phyloP scores from a whole-genome alignment of 495 filamentous ascomycete species.

The Ramalina peruviana region DNA sequence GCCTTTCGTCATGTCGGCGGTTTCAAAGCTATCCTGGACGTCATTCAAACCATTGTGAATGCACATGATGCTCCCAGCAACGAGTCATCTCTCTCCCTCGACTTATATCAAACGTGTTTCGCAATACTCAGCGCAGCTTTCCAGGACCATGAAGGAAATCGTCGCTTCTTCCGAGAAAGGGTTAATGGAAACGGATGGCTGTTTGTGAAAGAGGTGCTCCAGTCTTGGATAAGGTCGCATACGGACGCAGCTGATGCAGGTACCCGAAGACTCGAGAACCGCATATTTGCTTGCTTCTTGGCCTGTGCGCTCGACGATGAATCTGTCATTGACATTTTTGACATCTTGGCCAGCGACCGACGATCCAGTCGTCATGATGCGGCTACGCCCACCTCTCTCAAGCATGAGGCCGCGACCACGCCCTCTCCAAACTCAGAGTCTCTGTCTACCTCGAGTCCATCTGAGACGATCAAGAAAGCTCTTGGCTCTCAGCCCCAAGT shows the following conservation, averaged over 20 bases:
- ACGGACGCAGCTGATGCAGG: constrained; percentile 33
- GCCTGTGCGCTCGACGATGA: constrained; percentile 72
- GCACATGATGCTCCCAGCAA: constrained; percentile 21
- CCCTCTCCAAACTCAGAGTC: not conserved
- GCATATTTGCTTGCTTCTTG: constrained; percentile 74
- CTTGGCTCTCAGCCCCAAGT: constrained; percentile 3
- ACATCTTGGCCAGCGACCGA: not conserved
- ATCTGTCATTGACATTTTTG: constrained; percentile 36
- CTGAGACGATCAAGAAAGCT: constrained; percentile 20
- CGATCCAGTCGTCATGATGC: not conserved
- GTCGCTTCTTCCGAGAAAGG: constrained; percentile 64
- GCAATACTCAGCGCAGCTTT: constrained; percentile 62
- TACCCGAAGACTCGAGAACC: constrained; percentile 44
- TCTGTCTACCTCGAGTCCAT: constrained; percentile 3
- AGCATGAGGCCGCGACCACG: not conserved
- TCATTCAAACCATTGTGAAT: constrained; percentile 27
- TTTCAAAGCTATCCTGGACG: constrained; percentile 59
- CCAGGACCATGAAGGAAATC: constrained; percentile 71
- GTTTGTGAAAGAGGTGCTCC: constrained; percentile 55
- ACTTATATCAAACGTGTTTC: constrained; percentile 55
- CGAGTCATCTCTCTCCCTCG: constrained; percentile 48
- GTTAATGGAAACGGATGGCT: constrained; percentile 65
- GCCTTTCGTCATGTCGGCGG: constrained; percentile 71
- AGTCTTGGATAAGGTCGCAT: constrained; percentile 43
- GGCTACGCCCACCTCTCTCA: not conserved